A percentile compares a stretch with the other conserved stretches of the same genome.
These are phyloP conservation scores for Hygrophorus pudorinus DNA, from an alignment of 768 basidiomycete species.

Conservation along the genomic window DNA sequence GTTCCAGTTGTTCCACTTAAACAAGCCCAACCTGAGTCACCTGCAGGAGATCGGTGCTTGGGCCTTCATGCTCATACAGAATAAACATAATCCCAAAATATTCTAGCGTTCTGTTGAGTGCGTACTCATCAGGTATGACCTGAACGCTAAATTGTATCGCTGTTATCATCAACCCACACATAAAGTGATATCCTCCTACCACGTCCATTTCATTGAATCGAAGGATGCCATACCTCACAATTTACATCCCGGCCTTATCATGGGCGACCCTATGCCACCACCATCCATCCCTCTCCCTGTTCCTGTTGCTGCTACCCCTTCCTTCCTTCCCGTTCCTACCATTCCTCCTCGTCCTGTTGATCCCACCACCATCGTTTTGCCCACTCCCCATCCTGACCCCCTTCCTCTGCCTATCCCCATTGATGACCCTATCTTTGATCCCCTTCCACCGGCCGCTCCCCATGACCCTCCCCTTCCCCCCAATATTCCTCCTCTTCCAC, in stretches of 20 bases:
- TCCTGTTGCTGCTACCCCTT: too few relatives aligned
- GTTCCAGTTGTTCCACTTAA: constrained; percentile 3
- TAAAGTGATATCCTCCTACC: constrained; percentile 13
- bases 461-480: too few relatives aligned
- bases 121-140: constrained; percentile 25
- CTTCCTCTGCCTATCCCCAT: too few relatives aligned
- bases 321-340: too few relatives aligned
- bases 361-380: too few relatives aligned
- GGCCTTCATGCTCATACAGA: constrained; percentile 5
- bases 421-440: too few relatives aligned
- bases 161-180: constrained; percentile 17
- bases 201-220: constrained; percentile 19
- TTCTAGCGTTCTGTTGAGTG: constrained; percentile 2
- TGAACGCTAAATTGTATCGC: constrained; percentile 22
- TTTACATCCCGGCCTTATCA: neutral
- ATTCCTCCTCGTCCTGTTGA: too few relatives aligned
- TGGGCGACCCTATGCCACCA: neutral
- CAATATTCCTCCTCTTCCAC: too few relatives aligned
- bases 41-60: constrained; percentile 23
- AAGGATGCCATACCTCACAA: neutral
- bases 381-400: too few relatives aligned
- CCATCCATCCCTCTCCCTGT: too few relatives aligned
- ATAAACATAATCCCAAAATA: constrained; percentile 21
- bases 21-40: constrained; percentile 18
- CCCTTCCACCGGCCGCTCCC: too few relatives aligned